Evolutionary conservation across 495 filamentous ascomycete genomes (phyloP), one percentile per base, ranked within the genome.

Genomic region (Podospora conica): DNA sequence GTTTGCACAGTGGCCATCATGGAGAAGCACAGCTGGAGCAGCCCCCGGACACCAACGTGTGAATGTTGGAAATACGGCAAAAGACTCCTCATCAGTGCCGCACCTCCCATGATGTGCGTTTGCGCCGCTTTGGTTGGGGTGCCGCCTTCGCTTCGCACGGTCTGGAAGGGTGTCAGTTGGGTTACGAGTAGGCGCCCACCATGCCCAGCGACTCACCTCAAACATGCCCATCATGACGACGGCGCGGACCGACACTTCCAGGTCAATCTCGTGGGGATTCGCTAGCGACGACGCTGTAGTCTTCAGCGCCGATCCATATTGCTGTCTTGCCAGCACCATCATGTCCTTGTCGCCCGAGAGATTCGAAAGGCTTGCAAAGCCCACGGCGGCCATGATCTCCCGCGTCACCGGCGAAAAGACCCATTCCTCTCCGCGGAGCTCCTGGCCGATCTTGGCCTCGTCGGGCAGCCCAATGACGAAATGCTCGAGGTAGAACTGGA

Each of bases 391-490:
- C 78, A 82, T 82, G 24, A 77, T 73, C 28, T 75, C 71, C 8
- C 73, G 77, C n/a, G 74, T 74, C 18, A 66, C 63, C 0, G 69
- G 70, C 3, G 72, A 56, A 61, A 71, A 72, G 8, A 77, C 60
- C 71, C 73, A 78, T 57, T 10, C 29, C 28, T 55, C 33, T 24
- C 63, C 66, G 2, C 59, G 67, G 1, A 77, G 66, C 55, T 77
- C 76, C 48, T 78, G 70, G 22, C 70, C 66, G 21, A 25, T 69
- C 53, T 63, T 78, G 56, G 80, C 79, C 33, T 80, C 80, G 55
- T 83, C 81, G 4, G 81, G 81, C 63, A 81, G 77, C 18, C 79
- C 77, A 53, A 83, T 68, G 7, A 83, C 69, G 64, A 81, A 83
- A 60, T 77, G 78, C 31, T 81, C 77, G 60, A 81, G 66, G 63